Evolutionary conservation across 129 eudicot genomes (phyloP).

Genomic region (Deinandra increscens): DNA sequence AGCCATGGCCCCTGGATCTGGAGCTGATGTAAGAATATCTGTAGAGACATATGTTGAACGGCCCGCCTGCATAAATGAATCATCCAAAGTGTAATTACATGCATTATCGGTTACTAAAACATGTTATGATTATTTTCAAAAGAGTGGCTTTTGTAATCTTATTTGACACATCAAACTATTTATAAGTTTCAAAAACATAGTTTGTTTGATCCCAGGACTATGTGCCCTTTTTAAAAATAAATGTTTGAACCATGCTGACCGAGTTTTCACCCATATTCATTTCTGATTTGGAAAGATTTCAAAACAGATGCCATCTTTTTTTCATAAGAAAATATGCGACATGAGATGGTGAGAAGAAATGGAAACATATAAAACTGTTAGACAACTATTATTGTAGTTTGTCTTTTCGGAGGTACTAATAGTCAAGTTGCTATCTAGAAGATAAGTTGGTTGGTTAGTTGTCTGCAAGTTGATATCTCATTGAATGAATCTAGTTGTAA

Average conservation of each 20-base stretch:
- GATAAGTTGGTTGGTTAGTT: too few species aligned
- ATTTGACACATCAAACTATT: neutral
- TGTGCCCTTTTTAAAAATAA: neutral
- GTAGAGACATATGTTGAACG: conserved; percentile 73
- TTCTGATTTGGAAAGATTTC: neutral
- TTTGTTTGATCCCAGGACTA: neutral
- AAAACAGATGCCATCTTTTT: neutral
- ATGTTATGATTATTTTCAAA: neutral
- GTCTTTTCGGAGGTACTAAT: too few species aligned
- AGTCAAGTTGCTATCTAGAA: too few species aligned
- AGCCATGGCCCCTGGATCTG: conserved; percentile 99
- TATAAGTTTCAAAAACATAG: neutral
- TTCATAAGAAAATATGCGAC: too few species aligned
- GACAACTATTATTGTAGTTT: too few species aligned
- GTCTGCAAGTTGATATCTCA: too few species aligned
- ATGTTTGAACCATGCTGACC: neutral
- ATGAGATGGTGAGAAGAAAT: neutral
- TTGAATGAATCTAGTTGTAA: too few species aligned
- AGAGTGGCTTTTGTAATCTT: neutral
- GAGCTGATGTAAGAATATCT: conserved; percentile 68
- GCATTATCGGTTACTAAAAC: neutral
- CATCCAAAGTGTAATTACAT: neutral
- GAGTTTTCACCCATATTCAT: neutral
- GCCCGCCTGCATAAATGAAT: conserved; percentile 57
- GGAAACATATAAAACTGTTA: neutral